These are phyloP conservation scores for Pontederia paniculata DNA, from an alignment of 176 grass and related monocot species.

Conservation along the genomic window DNA sequence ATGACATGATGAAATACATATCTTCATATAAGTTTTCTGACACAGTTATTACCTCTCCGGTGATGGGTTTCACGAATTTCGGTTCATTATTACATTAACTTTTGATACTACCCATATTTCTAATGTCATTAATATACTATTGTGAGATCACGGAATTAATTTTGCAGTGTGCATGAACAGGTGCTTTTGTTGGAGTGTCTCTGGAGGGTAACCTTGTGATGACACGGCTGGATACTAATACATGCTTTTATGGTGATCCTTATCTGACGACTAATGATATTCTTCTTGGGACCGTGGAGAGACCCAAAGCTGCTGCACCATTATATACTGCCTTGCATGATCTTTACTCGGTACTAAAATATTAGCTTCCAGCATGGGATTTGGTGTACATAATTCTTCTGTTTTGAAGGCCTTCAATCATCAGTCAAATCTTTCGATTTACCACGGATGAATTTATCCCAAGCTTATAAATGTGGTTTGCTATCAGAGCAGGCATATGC, in stretches of 20 bases:
- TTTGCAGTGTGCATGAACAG: conserved; percentile 6
- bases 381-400: neutral
- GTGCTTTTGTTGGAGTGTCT: conserved; percentile 76
- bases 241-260: conserved; percentile 62
- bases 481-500: too few relatives aligned
- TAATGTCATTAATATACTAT: too few relatives aligned
- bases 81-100: too few relatives aligned
- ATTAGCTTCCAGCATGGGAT: conserved; percentile 10
- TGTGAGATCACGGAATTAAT: too few relatives aligned
- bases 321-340: conserved; percentile 57
- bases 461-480: too few relatives aligned
- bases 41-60: too few relatives aligned
- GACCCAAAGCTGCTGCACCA: conserved; percentile 57
- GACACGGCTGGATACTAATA: conserved; percentile 54
- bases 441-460: too few relatives aligned
- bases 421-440: too few relatives aligned
- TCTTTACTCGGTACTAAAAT: conserved; percentile 30
- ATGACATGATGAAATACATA: too few relatives aligned
- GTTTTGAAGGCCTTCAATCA: neutral
- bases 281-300: conserved; percentile 46
- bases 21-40: too few relatives aligned
- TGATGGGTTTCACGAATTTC: too few relatives aligned
- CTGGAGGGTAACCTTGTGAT: conserved; percentile 66
- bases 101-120: too few relatives aligned
- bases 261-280: conserved; percentile 77